These are phyloP conservation scores for Tritrichomonas musculus DNA, from an alignment of 208 protist genomes.

Conservation along the genomic window DNA sequence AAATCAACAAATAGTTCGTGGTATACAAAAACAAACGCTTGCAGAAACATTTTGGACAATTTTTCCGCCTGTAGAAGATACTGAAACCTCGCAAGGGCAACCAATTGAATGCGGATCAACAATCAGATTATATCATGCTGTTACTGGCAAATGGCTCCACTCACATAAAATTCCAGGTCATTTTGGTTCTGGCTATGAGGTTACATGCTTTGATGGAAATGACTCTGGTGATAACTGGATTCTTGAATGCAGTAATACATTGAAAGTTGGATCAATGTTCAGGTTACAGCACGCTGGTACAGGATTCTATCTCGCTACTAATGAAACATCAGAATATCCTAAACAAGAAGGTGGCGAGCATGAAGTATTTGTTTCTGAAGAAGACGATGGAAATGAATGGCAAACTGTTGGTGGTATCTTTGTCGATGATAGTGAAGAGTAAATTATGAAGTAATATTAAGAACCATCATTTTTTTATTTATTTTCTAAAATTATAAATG, in stretches of 20 bases:
- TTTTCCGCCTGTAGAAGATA: background rate
- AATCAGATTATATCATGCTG: background rate
- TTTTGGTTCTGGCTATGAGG: background rate
- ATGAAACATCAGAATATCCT: background rate
- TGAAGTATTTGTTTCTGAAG: background rate
- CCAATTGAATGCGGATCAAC: constrained; percentile 11
- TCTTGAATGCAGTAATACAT: background rate
- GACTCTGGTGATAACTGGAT: background rate
- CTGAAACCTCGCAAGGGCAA: background rate
- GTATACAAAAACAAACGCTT: background rate
- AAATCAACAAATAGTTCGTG: background rate
- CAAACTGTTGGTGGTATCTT: background rate
- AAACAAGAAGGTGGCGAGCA: background rate
- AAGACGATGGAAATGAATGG: background rate
- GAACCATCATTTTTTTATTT: background rate
- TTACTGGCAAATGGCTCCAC: background rate
- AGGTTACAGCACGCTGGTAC: background rate
- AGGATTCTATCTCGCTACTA: background rate
- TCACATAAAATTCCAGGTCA: background rate
- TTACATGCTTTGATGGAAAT: background rate
- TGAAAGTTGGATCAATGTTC: background rate
- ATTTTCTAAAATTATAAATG: background rate
- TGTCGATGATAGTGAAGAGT: background rate
- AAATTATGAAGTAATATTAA: background rate
- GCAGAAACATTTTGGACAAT: constrained; percentile 5